These are phyloP conservation scores for Xanthoceras sorbifolium DNA, from an alignment of 345 rosid genomes.

Conservation along the genomic window DNA sequence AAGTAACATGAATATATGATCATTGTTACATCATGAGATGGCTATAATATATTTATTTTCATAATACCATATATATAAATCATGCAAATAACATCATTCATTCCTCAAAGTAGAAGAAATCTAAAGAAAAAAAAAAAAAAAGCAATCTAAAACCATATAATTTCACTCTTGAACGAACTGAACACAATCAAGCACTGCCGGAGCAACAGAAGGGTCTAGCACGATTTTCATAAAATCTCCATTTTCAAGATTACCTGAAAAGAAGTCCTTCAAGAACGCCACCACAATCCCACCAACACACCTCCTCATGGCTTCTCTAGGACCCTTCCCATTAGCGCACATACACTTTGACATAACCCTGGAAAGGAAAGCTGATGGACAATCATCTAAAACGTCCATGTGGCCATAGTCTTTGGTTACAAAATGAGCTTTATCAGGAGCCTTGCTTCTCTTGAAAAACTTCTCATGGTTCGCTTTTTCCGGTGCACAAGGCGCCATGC, in stretches of 20 bases:
- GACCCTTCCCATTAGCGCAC: slow-evolving; percentile 24
- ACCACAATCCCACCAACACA: slow-evolving; percentile 40
- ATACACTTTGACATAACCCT: not conserved
- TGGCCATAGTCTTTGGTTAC: slow-evolving; percentile 41
- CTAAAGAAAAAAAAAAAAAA: not conserved
- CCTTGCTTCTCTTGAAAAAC: slow-evolving; percentile 35
- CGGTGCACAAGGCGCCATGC: slow-evolving; percentile 34
- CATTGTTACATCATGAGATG: not conserved
- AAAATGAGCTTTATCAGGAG: slow-evolving; percentile 39
- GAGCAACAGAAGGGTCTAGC: slow-evolving; percentile 28
- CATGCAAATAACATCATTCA: not conserved
- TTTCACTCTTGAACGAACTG: not conserved
- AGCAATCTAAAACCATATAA: not conserved
- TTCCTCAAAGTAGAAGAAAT: not conserved
- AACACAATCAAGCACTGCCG: slow-evolving; percentile 22
- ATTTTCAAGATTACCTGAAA: slow-evolving; percentile 1
- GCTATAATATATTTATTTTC: not conserved
- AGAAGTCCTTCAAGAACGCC: slow-evolving; percentile 37
- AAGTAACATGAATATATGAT: too few species aligned
- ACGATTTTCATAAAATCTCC: slow-evolving; percentile 25
- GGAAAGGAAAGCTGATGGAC: not conserved
- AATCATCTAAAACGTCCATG: slow-evolving; percentile 44
- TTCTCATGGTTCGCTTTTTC: slow-evolving; percentile 31
- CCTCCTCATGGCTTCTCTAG: slow-evolving; percentile 35
- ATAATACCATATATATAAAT: not conserved